These are phyloP conservation scores for Starmerella kuoi DNA, from an alignment of 805 yeast species.

Conservation along the genomic window DNA sequence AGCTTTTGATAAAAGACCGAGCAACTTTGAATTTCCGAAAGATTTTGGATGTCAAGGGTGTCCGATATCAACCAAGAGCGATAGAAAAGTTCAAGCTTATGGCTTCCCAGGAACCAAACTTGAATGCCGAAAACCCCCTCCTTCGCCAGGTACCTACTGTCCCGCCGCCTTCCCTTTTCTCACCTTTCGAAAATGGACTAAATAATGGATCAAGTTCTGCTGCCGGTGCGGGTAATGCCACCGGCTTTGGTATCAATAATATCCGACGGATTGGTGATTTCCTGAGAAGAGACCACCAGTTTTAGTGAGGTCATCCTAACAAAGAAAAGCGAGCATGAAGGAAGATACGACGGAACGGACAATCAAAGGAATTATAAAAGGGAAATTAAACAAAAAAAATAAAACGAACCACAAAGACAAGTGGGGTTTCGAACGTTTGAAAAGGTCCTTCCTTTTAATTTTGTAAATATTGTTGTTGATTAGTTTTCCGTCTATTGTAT, in stretches of 20 bases:
- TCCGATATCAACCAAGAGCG: slow-evolving; percentile 24
- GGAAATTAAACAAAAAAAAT: too few species aligned
- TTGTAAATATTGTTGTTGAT: too few species aligned
- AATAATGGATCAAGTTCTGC: neutral
- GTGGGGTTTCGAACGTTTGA: too few species aligned
- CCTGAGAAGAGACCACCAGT: slow-evolving; percentile 14
- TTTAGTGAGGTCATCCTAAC: neutral
- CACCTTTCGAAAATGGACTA: neutral
- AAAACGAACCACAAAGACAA: too few species aligned
- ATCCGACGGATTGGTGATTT: slow-evolving; percentile 16
- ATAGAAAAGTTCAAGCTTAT: slow-evolving; percentile 20
- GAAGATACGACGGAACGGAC: too few species aligned
- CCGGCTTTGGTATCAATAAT: slow-evolving; percentile 13
- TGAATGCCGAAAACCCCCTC: slow-evolving; percentile 15
- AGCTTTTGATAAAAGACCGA: slow-evolving; percentile 53
- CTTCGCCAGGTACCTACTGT: slow-evolving; percentile 16
- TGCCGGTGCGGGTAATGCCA: neutral
- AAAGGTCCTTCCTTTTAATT: too few species aligned
- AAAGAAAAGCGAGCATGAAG: too few species aligned
- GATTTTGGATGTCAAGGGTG: slow-evolving; percentile 51
- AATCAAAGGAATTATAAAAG: too few species aligned
- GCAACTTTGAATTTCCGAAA: slow-evolving; percentile 51
- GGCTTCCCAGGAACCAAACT: slow-evolving; percentile 18
- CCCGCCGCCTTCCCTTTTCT: slow-evolving; percentile 3
- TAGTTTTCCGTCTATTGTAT: too few species aligned